Percentiles rank a stretch among this genome's conserved stretches.
These are phyloP conservation scores for Nevesoporus exiguus DNA, from an alignment of 768 basidiomycete genomes.

Conservation along the genomic window DNA sequence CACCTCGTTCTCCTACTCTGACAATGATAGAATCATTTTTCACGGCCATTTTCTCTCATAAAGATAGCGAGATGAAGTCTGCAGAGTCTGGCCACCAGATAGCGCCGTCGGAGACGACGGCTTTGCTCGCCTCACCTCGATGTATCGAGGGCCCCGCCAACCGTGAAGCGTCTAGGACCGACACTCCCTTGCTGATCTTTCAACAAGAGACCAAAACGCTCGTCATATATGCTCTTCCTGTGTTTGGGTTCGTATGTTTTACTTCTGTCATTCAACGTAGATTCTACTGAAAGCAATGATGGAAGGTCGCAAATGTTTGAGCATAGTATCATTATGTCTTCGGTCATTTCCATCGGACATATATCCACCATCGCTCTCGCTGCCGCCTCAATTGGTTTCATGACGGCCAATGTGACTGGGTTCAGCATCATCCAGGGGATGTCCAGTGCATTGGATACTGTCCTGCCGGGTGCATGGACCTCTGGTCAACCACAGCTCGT, in stretches of 20 bases:
- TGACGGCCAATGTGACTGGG: constrained; percentile 60
- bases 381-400: constrained; percentile 69
- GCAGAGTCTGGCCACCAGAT: background rate
- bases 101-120: constrained; percentile 47
- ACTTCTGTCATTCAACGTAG: background rate
- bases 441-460: constrained; percentile 82
- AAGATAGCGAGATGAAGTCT: background rate
- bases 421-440: constrained; percentile 79
- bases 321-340: constrained; percentile 80
- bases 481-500: constrained; percentile 80
- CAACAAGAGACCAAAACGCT: constrained; percentile 38
- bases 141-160: constrained; percentile 41
- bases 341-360: constrained; percentile 90
- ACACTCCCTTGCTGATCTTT: background rate
- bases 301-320: constrained; percentile 71
- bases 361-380: constrained; percentile 88
- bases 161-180: constrained; percentile 27
- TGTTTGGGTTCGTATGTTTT: constrained; percentile 57
- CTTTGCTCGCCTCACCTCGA: constrained; percentile 52
- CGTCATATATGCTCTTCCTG: constrained; percentile 64
- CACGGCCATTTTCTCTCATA: background rate
- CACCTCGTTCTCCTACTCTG: background rate
- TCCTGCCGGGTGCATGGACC: constrained; percentile 94
- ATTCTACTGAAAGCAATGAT: background rate
- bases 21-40: constrained; percentile 5